Evolutionary conservation across 2,329 filamentous ascomycete genomes (phyloP).

Genomic region (Juglanconis juglandina): DNA sequence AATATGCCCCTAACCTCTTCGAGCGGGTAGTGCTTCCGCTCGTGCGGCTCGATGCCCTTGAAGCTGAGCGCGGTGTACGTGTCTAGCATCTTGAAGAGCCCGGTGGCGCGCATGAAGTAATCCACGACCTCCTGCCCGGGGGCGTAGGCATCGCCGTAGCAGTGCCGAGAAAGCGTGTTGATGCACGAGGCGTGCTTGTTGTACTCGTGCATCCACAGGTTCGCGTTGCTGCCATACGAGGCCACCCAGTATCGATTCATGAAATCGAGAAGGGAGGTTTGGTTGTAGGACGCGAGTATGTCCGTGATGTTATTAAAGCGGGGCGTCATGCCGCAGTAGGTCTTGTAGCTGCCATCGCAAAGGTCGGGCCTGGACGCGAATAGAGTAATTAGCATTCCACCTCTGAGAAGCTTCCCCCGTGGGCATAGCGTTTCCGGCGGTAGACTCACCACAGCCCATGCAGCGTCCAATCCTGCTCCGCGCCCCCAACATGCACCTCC

Average conservation of each 20-base stretch:
- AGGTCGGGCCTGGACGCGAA: conserved; percentile 36
- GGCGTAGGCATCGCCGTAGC: conserved; percentile 55
- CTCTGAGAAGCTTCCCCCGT: neutral
- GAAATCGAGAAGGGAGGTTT: conserved; percentile 34
- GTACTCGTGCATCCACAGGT: conserved; percentile 69
- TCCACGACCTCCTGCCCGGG: conserved; percentile 42
- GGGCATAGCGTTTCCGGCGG: too few species aligned
- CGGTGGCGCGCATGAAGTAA: conserved; percentile 41
- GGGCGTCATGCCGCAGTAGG: conserved; percentile 41
- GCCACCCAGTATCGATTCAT: conserved; percentile 45
- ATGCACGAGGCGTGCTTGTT: conserved; percentile 71
- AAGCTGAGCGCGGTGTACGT: conserved; percentile 37
- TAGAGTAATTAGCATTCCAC: neutral
- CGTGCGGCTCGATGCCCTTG: conserved; percentile 35
- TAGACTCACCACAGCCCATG: conserved; percentile 40
- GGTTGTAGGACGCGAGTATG: conserved; percentile 37
- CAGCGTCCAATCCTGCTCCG: conserved; percentile 42
- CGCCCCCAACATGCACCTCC: conserved; percentile 35
- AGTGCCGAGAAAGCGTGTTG: conserved; percentile 61
- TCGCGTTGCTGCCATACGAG: conserved; percentile 35
- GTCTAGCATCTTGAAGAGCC: conserved; percentile 40
- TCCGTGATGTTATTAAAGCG: conserved; percentile 39
- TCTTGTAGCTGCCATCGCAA: conserved; percentile 41
- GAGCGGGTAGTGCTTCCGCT: conserved; percentile 38
- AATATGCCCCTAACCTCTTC: conserved; percentile 39